phyloP scores from a whole-genome alignment of 2,329 filamentous ascomycete genomes.

The Ophiostoma montium region DNA sequence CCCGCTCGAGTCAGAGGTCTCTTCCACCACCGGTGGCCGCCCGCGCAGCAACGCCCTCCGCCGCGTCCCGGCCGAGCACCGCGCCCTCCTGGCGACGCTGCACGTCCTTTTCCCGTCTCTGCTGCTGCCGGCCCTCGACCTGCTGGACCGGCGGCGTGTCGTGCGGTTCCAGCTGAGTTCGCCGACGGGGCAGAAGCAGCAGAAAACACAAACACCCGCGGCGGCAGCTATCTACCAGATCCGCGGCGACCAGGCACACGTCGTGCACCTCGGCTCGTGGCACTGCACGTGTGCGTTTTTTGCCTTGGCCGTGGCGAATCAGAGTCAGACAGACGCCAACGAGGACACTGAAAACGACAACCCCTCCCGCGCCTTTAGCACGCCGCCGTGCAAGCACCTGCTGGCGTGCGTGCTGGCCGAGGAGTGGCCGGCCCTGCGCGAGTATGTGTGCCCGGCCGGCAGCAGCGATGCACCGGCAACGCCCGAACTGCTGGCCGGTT shows the following conservation, averaged over 20 bases:
- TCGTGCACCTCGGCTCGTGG: slow-evolving; percentile 65
- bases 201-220: not conserved
- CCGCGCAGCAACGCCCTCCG: slow-evolving; percentile 23
- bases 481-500: slow-evolving; percentile 56
- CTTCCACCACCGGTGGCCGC: not conserved
- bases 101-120: slow-evolving; percentile 75
- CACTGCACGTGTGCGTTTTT: slow-evolving; percentile 85
- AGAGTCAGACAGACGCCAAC: no score
- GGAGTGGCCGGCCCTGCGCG: slow-evolving; percentile 43
- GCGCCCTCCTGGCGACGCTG: slow-evolving; percentile 56
- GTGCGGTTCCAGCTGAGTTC: slow-evolving; percentile 30
- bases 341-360: slow-evolving; percentile 5
- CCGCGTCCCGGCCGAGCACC: slow-evolving; percentile 24
- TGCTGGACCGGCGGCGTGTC: slow-evolving; percentile 67
- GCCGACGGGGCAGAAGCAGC: no score
- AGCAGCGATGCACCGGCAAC: slow-evolving; percentile 15
- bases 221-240: slow-evolving; percentile 11
- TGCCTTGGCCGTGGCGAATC: slow-evolving; percentile 36
- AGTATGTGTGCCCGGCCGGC: slow-evolving; percentile 40
- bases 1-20: slow-evolving; percentile 9
- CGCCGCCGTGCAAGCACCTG: slow-evolving; percentile 66
- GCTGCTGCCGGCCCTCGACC: slow-evolving; percentile 71
- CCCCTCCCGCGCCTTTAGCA: slow-evolving; percentile 17
- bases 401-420: slow-evolving; percentile 69
- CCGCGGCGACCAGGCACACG: slow-evolving; percentile 33